These are phyloP conservation scores for Irpex sp. DNA, from an alignment of 1,284 basidiomycete genomes.

Conservation along the genomic window DNA sequence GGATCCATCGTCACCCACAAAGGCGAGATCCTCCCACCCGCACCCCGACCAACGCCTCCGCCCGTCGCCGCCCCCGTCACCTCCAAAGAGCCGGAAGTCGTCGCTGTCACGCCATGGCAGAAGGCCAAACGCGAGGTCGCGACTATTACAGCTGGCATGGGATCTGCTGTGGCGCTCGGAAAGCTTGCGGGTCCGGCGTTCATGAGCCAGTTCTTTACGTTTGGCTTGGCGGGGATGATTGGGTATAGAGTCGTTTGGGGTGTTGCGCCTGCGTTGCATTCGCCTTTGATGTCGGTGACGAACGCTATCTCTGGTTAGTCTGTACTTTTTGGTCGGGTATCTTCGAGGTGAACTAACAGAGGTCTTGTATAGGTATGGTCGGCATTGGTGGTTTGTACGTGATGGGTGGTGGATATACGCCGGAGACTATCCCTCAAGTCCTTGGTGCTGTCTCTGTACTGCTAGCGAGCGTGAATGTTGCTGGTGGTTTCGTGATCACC, in stretches of 20 bases:
- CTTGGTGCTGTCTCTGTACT: conserved; percentile 79
- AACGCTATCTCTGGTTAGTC: conserved; percentile 69
- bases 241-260: conserved; percentile 88
- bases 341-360: background rate
- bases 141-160: conserved; percentile 71
- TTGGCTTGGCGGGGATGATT: conserved; percentile 77
- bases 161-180: conserved; percentile 65
- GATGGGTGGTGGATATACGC: conserved; percentile 84
- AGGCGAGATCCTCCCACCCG: conserved; percentile 62
- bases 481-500: conserved; percentile 80
- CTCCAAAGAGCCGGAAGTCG: conserved; percentile 43
- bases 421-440: conserved; percentile 73
- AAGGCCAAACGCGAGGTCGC: conserved; percentile 72
- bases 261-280: conserved; percentile 81
- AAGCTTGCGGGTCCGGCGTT: conserved; percentile 76
- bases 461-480: conserved; percentile 80
- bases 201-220: conserved; percentile 84
- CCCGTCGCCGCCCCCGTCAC: conserved; percentile 48
- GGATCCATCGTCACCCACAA: conserved; percentile 75
- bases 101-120: conserved; percentile 80
- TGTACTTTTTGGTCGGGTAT: background rate
- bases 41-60: conserved; percentile 60
- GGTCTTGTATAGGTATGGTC: conserved; percentile 51
- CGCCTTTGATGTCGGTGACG: conserved; percentile 82
- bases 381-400: conserved; percentile 83